Conservation (phyloP, 306 rosid genomes). For the Quercus aquifolioides region DNA sequence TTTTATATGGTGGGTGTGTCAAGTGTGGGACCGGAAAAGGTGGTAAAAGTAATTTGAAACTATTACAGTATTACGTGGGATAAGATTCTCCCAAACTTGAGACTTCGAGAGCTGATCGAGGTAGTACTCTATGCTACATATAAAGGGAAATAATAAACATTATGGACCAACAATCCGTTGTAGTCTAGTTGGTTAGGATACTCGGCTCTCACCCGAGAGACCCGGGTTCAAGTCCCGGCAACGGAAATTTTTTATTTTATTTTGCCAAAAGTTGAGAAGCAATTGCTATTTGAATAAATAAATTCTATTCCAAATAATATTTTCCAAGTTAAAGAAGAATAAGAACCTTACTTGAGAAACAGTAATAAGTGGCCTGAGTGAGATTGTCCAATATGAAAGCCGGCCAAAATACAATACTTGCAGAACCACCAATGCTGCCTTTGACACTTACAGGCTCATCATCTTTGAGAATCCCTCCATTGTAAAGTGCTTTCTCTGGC, state of each 20-base stretch:
- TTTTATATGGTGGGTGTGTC: no score
- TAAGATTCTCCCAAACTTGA: no score
- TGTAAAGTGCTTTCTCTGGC: conserved; percentile 64
- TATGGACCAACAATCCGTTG: conserved; percentile 23
- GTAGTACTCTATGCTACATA: no score
- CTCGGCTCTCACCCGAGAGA: conserved; percentile 85
- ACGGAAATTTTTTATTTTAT: conserved; percentile 23
- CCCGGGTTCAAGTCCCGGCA: conserved; percentile 90
- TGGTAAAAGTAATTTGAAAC: neutral
- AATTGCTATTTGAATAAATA: neutral
- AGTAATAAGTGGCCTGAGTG: conserved; percentile 48
- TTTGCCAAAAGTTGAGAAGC: neutral
- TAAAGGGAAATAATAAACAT: rapidly evolving
- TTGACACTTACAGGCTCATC: no score
- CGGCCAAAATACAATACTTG: conserved; percentile 19
- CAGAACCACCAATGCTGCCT: conserved; percentile 1
- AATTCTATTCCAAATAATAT: neutral
- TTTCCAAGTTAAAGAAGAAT: neutral
- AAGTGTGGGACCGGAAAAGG: no score
- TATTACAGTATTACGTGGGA: no score
- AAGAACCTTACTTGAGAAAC: conserved; percentile 59
- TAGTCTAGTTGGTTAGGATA: conserved; percentile 82
- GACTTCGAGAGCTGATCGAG: no score
- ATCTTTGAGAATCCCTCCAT: no score
- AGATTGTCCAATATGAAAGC: conserved; percentile 55